These are phyloP conservation scores for Aspergillus avenaceus DNA, from an alignment of 495 filamentous ascomycete species.

Conservation along the genomic window DNA sequence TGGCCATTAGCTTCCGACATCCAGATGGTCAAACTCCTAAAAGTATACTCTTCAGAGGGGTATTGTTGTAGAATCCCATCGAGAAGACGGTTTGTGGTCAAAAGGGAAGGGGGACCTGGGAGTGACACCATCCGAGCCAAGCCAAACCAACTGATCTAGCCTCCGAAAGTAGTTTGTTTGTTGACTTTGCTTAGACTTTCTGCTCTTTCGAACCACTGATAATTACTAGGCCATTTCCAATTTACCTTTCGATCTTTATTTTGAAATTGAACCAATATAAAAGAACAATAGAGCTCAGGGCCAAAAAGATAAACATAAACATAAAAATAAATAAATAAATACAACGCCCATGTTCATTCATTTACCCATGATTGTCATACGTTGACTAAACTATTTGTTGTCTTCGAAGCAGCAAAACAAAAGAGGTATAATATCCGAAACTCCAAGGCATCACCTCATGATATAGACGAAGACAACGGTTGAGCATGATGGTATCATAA, in stretches of 20 bases:
- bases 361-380: neutral
- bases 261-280: no score
- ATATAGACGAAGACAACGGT: conserved; percentile 11
- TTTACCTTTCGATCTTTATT: no score
- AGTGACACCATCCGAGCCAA: neutral
- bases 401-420: conserved; percentile 15
- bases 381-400: conserved; percentile 10
- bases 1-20: conserved; percentile 18
- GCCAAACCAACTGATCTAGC: neutral
- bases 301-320: no score
- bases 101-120: neutral
- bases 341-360: neutral
- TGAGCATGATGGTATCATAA: conserved; percentile 13
- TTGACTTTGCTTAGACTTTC: no score
- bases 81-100: neutral
- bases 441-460: conserved; percentile 16
- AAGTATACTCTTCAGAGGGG: neutral
- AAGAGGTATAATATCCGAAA: conserved; percentile 33
- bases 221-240: no score
- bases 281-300: no score
- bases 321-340: no score
- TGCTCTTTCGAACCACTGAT: no score
- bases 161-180: no score
- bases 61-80: neutral
- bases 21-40: conserved; percentile 4